Percentiles rank a stretch among this genome's conserved stretches.
Evolutionary conservation across 2,329 filamentous ascomycete species (phyloP).

Genomic region (Penicillium fuscoglaucum): DNA sequence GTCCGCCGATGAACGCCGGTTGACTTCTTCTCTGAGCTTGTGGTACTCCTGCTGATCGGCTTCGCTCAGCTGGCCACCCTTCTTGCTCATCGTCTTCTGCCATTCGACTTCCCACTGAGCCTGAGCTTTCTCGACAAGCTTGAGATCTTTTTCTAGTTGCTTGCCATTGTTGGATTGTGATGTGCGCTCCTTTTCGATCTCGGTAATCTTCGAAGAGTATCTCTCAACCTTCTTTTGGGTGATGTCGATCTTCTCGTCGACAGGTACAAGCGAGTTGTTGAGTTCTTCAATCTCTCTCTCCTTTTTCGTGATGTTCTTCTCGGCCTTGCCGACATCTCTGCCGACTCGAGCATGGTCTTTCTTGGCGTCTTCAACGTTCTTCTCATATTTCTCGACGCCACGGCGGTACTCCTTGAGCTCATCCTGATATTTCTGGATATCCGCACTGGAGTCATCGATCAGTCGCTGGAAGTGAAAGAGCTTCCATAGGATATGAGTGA

Average conservation of each 20-base stretch:
- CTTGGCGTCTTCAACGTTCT: slow-evolving; percentile 75
- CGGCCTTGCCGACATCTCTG: slow-evolving; percentile 75
- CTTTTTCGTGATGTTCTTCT: slow-evolving; percentile 80
- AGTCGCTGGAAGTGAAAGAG: slow-evolving; percentile 90
- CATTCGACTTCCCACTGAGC: slow-evolving; percentile 85
- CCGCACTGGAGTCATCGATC: slow-evolving; percentile 85
- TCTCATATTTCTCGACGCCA: slow-evolving; percentile 81
- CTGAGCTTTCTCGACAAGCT: slow-evolving; percentile 84
- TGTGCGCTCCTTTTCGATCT: slow-evolving; percentile 74
- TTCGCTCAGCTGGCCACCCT: slow-evolving; percentile 82
- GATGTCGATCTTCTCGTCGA: slow-evolving; percentile 88
- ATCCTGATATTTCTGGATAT: slow-evolving; percentile 91
- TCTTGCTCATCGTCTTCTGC: slow-evolving; percentile 78
- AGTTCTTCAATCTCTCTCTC: slow-evolving; percentile 85
- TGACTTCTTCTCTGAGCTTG: slow-evolving; percentile 77
- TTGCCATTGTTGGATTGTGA: slow-evolving; percentile 67
- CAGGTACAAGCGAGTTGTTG: slow-evolving; percentile 79
- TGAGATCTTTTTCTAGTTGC: slow-evolving; percentile 76
- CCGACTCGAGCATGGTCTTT: slow-evolving; percentile 77
- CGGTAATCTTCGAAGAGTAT: slow-evolving; percentile 66
- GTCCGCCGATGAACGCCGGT: slow-evolving; percentile 75
- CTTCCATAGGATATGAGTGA: slow-evolving; percentile 95
- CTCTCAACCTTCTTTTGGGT: slow-evolving; percentile 69
- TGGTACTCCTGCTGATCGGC: slow-evolving; percentile 89
- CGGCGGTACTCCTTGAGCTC: slow-evolving; percentile 90